Conservation (phyloP, 2,329 filamentous ascomycete genomes). For the Cladosporium cucumerinum region DNA sequence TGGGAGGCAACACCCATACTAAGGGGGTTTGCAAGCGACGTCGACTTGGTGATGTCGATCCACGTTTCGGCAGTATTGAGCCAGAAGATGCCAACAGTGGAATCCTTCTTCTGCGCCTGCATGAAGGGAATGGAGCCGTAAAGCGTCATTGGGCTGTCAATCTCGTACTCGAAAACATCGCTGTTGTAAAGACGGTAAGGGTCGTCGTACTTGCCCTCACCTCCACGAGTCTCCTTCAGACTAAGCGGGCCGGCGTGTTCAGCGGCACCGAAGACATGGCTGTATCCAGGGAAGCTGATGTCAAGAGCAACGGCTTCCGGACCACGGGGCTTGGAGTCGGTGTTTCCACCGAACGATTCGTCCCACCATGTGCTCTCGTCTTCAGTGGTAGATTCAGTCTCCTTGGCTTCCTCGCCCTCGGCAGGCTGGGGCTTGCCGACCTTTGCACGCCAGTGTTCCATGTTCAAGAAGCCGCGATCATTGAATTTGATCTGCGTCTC, state of each 20-base stretch:
- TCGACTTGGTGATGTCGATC: conserved; percentile 87
- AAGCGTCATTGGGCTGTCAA: conserved; percentile 96
- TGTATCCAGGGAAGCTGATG: conserved; percentile 87
- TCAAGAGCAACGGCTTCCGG: conserved; percentile 90
- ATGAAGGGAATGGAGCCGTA: conserved; percentile 98
- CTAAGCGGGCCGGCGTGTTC: conserved; percentile 88
- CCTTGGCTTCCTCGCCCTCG: conserved; percentile 56
- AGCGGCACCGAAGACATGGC: conserved; percentile 89
- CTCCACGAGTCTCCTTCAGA: conserved; percentile 84
- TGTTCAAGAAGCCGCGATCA: conserved; percentile 80
- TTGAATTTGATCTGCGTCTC: conserved; percentile 83
- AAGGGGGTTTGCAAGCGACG: conserved; percentile 69
- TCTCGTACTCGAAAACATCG: conserved; percentile 96
- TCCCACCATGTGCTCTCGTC: conserved; percentile 98
- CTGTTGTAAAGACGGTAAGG: conserved; percentile 95
- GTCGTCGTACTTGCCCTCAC: conserved; percentile 77
- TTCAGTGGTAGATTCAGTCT: conserved; percentile 46
- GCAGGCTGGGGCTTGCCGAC: conserved; percentile 62
- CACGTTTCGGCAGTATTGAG: conserved; percentile 95
- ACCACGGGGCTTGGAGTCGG: conserved; percentile 89
- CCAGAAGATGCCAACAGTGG: conserved; percentile 95
- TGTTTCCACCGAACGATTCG: conserved; percentile 91
- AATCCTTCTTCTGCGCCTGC: conserved; percentile 92
- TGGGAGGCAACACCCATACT: conserved; percentile 67
- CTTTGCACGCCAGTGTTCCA: conserved; percentile 95